phyloP scores from a whole-genome alignment of 805 yeast genomes.

The Nakazawaea peltata region DNA sequence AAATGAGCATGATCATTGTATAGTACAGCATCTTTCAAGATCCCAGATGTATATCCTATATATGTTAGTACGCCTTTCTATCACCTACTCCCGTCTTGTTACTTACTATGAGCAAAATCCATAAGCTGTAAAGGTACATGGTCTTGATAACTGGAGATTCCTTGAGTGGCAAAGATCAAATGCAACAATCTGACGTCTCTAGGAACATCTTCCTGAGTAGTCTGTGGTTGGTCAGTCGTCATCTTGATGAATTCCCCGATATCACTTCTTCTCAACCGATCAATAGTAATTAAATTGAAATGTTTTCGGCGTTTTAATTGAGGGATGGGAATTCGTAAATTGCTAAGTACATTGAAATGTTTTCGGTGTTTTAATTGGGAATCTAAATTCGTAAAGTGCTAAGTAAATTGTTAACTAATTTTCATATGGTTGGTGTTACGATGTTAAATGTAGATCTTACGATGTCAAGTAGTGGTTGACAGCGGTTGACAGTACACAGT shows the following conservation, averaged over 20 bases:
- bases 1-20: constrained; percentile 74
- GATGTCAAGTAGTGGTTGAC: no score
- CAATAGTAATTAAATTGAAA: no score
- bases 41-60: constrained; percentile 68
- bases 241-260: not conserved
- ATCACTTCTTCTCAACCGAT: not conserved
- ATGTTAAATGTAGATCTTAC: no score
- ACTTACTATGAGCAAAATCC: constrained; percentile 84
- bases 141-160: constrained; percentile 86
- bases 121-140: constrained; percentile 92
- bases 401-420: no score
- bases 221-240: constrained; percentile 10
- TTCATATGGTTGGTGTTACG: no score
- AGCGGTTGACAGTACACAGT: no score
- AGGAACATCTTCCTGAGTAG: constrained; percentile 39
- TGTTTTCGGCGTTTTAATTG: no score
- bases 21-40: constrained; percentile 80
- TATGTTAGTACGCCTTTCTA: constrained; percentile 1
- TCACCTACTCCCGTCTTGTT: not conserved
- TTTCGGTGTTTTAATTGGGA: no score
- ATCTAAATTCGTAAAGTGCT: no score
- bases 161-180: constrained; percentile 87
- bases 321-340: no score
- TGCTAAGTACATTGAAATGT: no score
- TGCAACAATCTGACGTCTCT: constrained; percentile 89